Evolutionary conservation across 2,329 filamentous ascomycete genomes (phyloP).

Genomic region (Fusarium sp.): DNA sequence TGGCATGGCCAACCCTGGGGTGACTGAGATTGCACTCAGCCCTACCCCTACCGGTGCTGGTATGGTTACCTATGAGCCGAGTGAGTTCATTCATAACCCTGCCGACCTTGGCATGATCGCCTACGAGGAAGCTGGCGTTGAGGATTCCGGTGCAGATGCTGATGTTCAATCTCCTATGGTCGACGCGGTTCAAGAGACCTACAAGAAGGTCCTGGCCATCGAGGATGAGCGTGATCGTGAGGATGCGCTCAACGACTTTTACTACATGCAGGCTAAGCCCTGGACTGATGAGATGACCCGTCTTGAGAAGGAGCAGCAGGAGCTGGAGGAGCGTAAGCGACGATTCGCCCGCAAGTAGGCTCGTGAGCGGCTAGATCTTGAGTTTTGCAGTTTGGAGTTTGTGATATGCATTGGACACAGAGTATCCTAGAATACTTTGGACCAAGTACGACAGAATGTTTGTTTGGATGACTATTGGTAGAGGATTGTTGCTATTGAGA

Average conservation of each 20-base stretch:
- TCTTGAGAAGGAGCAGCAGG: not conserved
- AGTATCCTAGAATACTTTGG: not conserved
- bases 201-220: not conserved
- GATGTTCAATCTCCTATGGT: not conserved
- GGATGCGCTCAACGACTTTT: not conserved
- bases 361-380: not conserved
- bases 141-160: not conserved
- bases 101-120: not conserved
- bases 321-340: not conserved
- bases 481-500: not conserved
- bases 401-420: not conserved
- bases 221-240: not conserved
- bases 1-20: not conserved
- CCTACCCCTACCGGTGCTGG: not conserved
- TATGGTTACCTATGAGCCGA: not conserved
- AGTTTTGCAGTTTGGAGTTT: not conserved
- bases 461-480: not conserved
- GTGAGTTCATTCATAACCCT: not conserved
- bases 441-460: not conserved
- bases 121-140: not conserved
- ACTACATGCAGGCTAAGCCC: not conserved
- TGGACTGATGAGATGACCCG: not conserved
- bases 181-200: accelerated
- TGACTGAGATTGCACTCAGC: no score
- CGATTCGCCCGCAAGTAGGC: not conserved